Conservation (phyloP, 352 stramenopile species). For the Bremia lactucae region DNA sequence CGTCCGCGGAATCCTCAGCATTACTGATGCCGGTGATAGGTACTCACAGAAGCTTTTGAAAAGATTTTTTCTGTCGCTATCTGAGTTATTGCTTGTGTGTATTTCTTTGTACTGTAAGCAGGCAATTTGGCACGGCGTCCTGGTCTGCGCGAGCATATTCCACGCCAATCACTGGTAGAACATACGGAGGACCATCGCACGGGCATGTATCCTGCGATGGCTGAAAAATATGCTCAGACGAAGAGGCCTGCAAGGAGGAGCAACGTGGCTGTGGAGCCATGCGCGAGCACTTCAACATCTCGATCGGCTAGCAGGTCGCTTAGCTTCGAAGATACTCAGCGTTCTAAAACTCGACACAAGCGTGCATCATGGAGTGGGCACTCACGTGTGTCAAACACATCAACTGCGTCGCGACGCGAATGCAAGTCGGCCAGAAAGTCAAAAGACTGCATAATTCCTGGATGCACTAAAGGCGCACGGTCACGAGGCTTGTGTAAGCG, state of each 20-base stretch:
- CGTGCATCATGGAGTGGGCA: conserved; percentile 32
- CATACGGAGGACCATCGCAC: conserved; percentile 6
- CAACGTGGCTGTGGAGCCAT: conserved; percentile 5
- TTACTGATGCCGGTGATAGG: conserved; percentile 6
- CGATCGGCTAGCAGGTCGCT: conserved; percentile 21
- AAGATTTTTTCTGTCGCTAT: background rate
- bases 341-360: conserved; percentile 6
- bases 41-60: conserved; percentile 1
- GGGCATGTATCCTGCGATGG: conserved; percentile 8
- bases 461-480: conserved; percentile 62
- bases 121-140: conserved; percentile 14
- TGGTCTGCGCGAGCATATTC: conserved; percentile 23
- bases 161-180: conserved; percentile 9
- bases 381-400: background rate
- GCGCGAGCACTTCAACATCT: conserved; percentile 1
- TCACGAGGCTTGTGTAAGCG: conserved; percentile 80
- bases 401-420: conserved; percentile 5
- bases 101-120: conserved; percentile 1
- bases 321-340: conserved; percentile 15
- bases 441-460: conserved; percentile 55
- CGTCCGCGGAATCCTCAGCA: conserved; percentile 6
- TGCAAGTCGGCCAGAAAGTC: conserved; percentile 45
- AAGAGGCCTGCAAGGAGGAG: conserved; percentile 7
- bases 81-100: conserved; percentile 2
- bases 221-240: conserved; percentile 4